These are phyloP conservation scores for Verticillium isaacii DNA, from an alignment of 2,329 filamentous ascomycete species.

Conservation along the genomic window DNA sequence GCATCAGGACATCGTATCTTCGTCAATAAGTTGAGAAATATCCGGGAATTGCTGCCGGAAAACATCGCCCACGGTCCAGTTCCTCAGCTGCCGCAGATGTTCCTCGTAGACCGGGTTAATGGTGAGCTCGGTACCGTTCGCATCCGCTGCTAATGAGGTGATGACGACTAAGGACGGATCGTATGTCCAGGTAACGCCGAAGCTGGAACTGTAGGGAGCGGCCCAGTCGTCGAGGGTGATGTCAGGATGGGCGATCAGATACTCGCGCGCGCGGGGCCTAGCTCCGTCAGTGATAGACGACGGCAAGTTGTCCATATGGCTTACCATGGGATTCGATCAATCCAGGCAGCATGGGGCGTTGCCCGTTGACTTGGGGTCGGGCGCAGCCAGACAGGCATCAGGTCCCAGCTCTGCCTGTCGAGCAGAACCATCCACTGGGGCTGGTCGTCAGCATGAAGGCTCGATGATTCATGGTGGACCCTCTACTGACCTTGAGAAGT, in stretches of 20 bases:
- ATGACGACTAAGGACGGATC: conserved; percentile 21
- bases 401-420: conserved; percentile 22
- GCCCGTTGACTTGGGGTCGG: conserved; percentile 20
- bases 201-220: conserved; percentile 23
- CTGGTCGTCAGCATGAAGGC: background rate
- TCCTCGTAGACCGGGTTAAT: conserved; percentile 25
- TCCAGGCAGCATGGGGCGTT: conserved; percentile 22
- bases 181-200: conserved; percentile 24
- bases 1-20: conserved; percentile 9
- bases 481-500: conserved; percentile 19
- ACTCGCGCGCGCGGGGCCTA: conserved; percentile 23
- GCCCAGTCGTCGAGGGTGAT: conserved; percentile 26
- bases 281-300: background rate
- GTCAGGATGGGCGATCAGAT: conserved; percentile 21
- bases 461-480: background rate
- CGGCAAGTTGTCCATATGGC: background rate
- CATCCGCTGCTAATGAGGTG: conserved; percentile 7
- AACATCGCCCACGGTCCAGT: conserved; percentile 21
- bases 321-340: conserved; percentile 25
- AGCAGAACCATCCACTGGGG: conserved; percentile 23
- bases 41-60: conserved; percentile 21
- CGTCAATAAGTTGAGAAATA: conserved; percentile 17
- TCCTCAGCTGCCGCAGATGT: conserved; percentile 21
- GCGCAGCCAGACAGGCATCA: conserved; percentile 22
- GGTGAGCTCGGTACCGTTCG: conserved; percentile 12